Conservation (phyloP, 768 basidiomycete species). For the Collybia mongolica region DNA sequence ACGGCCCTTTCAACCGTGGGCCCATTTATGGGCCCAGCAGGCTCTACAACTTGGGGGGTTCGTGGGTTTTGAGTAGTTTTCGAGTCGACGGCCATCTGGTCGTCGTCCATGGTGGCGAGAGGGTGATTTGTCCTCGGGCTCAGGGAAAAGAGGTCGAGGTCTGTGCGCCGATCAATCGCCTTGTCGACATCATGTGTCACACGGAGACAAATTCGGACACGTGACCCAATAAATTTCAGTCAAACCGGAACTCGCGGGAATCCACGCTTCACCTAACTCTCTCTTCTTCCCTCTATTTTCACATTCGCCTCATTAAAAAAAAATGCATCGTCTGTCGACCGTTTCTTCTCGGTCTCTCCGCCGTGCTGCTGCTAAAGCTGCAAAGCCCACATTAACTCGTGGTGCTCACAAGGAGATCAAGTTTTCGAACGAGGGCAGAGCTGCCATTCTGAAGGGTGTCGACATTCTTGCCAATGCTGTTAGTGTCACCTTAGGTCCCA, state of each 20-base stretch:
- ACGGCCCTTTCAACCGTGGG: too few species aligned
- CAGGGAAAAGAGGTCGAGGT: neutral
- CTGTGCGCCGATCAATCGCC: slow-evolving; percentile 8
- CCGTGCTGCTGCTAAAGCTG: slow-evolving; percentile 58
- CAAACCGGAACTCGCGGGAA: neutral
- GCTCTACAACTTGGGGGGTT: too few species aligned
- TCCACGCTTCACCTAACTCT: neutral
- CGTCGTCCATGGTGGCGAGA: slow-evolving; percentile 18
- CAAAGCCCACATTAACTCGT: slow-evolving; percentile 54
- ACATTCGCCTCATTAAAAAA: slow-evolving; percentile 6
- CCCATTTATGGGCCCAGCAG: too few species aligned
- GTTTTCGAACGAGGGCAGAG: slow-evolving; percentile 94
- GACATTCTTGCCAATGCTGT: slow-evolving; percentile 97
- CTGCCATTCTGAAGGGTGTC: slow-evolving; percentile 92
- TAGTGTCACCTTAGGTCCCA: slow-evolving; percentile 93
- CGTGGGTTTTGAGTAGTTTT: neutral
- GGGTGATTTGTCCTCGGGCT: too few species aligned
- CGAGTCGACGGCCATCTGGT: slow-evolving; percentile 14
- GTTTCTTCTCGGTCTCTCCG: slow-evolving; percentile 68
- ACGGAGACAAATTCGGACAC: neutral
- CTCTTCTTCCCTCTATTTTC: neutral
- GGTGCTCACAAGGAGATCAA: slow-evolving; percentile 95
- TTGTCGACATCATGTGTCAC: slow-evolving; percentile 7
- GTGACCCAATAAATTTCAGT: slow-evolving; percentile 5
- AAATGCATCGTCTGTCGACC: slow-evolving; percentile 74